These are phyloP conservation scores for Lactarius tabidus DNA, from an alignment of 768 basidiomycete species.

Conservation along the genomic window DNA sequence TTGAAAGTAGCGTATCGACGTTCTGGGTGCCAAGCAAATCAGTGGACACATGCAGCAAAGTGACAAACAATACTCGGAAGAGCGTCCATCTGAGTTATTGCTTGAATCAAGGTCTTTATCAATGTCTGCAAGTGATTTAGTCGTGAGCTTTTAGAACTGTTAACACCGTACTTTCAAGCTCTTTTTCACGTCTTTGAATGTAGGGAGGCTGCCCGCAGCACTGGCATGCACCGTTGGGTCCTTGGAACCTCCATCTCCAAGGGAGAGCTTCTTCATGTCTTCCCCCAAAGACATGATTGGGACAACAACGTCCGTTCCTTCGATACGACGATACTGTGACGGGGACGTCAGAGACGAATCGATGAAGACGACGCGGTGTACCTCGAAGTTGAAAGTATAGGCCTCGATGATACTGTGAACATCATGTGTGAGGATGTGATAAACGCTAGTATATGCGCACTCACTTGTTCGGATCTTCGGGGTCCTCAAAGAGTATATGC, in stretches of 20 bases:
- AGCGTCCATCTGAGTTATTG: conserved; percentile 75
- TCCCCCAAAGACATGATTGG: conserved; percentile 75
- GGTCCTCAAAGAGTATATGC: conserved; percentile 51
- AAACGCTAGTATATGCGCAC: conserved; percentile 32
- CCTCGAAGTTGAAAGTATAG: conserved; percentile 82
- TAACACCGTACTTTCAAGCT: conserved; percentile 60
- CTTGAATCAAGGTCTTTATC: conserved; percentile 71
- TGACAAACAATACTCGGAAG: conserved; percentile 55
- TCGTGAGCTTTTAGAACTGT: conserved; percentile 5
- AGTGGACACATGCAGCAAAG: neutral
- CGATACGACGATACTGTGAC: conserved; percentile 60
- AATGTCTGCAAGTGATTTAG: conserved; percentile 45
- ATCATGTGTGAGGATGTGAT: conserved; percentile 12
- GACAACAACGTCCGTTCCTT: conserved; percentile 54
- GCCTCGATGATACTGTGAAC: conserved; percentile 71
- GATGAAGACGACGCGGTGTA: neutral
- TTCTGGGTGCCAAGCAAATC: conserved; percentile 40
- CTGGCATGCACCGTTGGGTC: conserved; percentile 63
- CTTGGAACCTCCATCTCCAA: conserved; percentile 34
- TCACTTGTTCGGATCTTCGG: conserved; percentile 80
- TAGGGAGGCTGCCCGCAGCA: conserved; percentile 59
- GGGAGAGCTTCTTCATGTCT: conserved; percentile 48
- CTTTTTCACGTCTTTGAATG: conserved; percentile 75
- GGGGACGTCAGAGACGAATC: neutral
- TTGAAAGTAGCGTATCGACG: conserved; percentile 88